Base-by-base conservation (phyloP, 2,329 filamentous ascomycete genomes). In the Botrytis elliptica region DNA sequence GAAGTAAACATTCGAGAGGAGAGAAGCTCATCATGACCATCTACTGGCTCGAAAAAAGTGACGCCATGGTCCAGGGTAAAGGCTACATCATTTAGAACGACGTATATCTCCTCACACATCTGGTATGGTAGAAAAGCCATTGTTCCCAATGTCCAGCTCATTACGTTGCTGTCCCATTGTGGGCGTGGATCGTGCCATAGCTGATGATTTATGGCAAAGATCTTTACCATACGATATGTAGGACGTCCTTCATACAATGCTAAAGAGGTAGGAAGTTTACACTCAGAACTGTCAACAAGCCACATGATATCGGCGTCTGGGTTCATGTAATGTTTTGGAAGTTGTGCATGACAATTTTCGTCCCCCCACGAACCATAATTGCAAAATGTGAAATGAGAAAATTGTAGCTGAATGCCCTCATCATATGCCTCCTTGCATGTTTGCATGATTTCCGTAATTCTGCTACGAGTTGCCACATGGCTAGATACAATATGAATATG, bases 271-370 rank as follows among this genome's bases (percentile, higher is more conserved):
- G 40, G 59, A 25, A 71, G 6, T n/a, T n/a, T 12, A 10, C 20
- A 29, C 14, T 14, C 8, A 29, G 33, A 16, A 14, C 2, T 42
- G 3, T 40, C 33, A 49, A 49, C 25, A 4, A 71, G 38, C 57
- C 42, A 71, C 22, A 64, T 38, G 25, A 49, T 64, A 38, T 71
- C 69, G 12, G 60, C 22, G 33, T 71, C 33, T n/a, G 59, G 59
- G 25, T 71, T 46, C 69, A 71, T 71, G 14, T 71, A 71, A 22
- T 71, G 59, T 12, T 49, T 71, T 20, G 69, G 69, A 40, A 71
- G 69, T 8, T n/a, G 25, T 29, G 40, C 59, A 16, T 62, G 69
- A 12, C 3, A 40, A 33, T 52, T 65, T 0, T 36, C 16, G 33
- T 6, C 10, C 3, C 10, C 29, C 42, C 42, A 36, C 25, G 6